phyloP scores from a whole-genome alignment of 2,329 filamentous ascomycete genomes.

The Apiospora hydei region DNA sequence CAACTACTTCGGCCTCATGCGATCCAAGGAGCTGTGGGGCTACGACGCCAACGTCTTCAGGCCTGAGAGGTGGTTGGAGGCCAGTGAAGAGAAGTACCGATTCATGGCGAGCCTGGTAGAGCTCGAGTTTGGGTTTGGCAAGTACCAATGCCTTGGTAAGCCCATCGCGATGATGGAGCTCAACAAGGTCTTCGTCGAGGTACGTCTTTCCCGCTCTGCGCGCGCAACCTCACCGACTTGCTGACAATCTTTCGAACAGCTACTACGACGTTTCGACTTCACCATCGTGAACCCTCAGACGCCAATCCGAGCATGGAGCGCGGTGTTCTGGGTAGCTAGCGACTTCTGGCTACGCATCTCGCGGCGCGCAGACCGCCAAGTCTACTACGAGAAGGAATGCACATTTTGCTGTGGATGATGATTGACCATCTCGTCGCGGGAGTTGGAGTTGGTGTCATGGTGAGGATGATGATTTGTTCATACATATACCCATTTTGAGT shows the following conservation, averaged over 20 bases:
- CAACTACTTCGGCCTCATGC: constrained; percentile 49
- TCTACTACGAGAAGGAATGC: background rate
- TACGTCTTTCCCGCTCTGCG: constrained; percentile 32
- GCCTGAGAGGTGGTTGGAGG: constrained; percentile 53
- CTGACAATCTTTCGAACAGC: background rate
- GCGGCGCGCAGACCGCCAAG: constrained; percentile 36
- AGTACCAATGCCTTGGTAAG: constrained; percentile 50
- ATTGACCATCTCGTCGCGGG: background rate
- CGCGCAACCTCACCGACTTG: background rate
- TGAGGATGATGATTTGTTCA: background rate
- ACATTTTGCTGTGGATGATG: background rate
- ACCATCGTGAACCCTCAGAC: constrained; percentile 34
- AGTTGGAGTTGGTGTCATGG: background rate
- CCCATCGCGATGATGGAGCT: constrained; percentile 53
- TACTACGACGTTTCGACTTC: constrained; percentile 36
- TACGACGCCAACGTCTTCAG: constrained; percentile 45
- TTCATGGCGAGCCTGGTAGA: constrained; percentile 46
- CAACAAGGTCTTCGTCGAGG: constrained; percentile 52
- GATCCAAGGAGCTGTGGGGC: constrained; percentile 45
- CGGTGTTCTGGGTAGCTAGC: constrained; percentile 35
- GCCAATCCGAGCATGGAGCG: constrained; percentile 33
- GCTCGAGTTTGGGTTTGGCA: constrained; percentile 49
- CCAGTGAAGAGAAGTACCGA: constrained; percentile 37
- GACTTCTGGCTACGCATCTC: constrained; percentile 49
- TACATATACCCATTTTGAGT: constrained; percentile 7